Base-by-base conservation (phyloP, 2,329 filamentous ascomycete species). In the Diaporthe sp. region DNA sequence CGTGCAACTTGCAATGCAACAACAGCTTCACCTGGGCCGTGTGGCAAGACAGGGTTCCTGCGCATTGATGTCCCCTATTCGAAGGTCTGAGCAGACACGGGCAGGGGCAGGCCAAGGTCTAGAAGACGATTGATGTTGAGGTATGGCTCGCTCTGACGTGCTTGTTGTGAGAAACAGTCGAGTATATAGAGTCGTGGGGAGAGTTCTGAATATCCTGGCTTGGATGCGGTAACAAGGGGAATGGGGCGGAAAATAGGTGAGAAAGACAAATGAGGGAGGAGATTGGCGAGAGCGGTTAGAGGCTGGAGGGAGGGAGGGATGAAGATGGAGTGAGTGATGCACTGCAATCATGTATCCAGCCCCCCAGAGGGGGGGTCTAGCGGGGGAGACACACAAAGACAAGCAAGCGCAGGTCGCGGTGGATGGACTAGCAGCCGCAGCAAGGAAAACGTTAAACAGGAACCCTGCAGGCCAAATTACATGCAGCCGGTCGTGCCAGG, bases 211-310 rank as follows among this genome's bases (percentile, higher is more conserved):
- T 27, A 37, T 53, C 50, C 10, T 19, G 58, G n/a, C 13, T 13
- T 42, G 35, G 37, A 25, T 12, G 35, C 8, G 19, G 47, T n/a
- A 35, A 63, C 35, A 55, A 63, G 35, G 44, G 32, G 59, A 55
- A 63, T 50, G 50, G 58, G 56, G 30, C 35, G 37, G 47, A 13
- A 53, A 61, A 53, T 55, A 42, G 30, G 69, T 42, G 27, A 63
- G 35, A 22, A 55, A 71, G 70, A 71, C 70, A 35, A 71, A 71
- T 53, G 70, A 55, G 70, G 70, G 56, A 71, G 44, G 50, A 71
- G 69, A 63, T 63, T 71, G 69, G 69, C 69, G 47, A 71, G 69
- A 51, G 56, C 55, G 69, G 69, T 66, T 66, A 66, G 69, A 50
- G 70, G 56, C 47, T 71, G 56, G 53, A 51, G n/a, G 55, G 53